Percentiles rank a stretch among this genome's conserved stretches.
phyloP scores from a whole-genome alignment of 805 yeast species.

The Lachancea thermotolerans region DNA sequence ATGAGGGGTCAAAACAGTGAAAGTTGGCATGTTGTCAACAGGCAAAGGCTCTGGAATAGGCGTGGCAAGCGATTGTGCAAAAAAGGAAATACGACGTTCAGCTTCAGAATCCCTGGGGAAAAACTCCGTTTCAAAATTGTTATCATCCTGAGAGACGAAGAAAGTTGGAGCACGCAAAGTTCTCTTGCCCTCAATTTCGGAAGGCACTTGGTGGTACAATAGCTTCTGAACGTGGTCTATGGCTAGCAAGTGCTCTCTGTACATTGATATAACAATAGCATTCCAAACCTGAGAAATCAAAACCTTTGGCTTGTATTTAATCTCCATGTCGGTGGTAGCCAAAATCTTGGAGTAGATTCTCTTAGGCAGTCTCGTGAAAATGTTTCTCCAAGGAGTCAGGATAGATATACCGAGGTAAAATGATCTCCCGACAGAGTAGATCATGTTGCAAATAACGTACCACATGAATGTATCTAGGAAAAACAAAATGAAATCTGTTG shows the following conservation, averaged over 20 bases:
- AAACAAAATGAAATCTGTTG: slow-evolving; percentile 89
- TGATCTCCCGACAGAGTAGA: slow-evolving; percentile 95
- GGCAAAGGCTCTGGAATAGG: slow-evolving; percentile 99
- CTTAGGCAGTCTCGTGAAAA: slow-evolving; percentile 95
- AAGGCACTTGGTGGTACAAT: slow-evolving; percentile 96
- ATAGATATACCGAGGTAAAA: slow-evolving; percentile 98
- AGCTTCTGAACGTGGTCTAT: slow-evolving; percentile 98
- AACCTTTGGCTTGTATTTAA: slow-evolving; percentile 97
- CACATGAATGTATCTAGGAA: slow-evolving; percentile 98
- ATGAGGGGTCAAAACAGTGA: slow-evolving; percentile 83
- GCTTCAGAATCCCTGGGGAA: slow-evolving; percentile 98
- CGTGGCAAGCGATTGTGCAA: slow-evolving; percentile 97
- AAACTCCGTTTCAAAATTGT: slow-evolving; percentile 89
- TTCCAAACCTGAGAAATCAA: slow-evolving; percentile 98
- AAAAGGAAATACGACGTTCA: slow-evolving; percentile 98
- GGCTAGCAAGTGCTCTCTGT: slow-evolving; percentile 96
- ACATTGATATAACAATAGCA: slow-evolving; percentile 98
- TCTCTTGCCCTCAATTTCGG: slow-evolving; percentile 96
- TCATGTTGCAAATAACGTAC: slow-evolving; percentile 93
- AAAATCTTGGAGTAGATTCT: slow-evolving; percentile 96
- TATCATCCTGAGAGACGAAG: slow-evolving; percentile 96
- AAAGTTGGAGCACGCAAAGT: slow-evolving; percentile 98
- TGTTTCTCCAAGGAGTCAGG: slow-evolving; percentile 99
- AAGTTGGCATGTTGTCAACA: slow-evolving; percentile 99
- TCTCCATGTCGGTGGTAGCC: slow-evolving; percentile 98